Conservation (phyloP, 495 filamentous ascomycete species). For the Friedmanniomyces simplex region DNA sequence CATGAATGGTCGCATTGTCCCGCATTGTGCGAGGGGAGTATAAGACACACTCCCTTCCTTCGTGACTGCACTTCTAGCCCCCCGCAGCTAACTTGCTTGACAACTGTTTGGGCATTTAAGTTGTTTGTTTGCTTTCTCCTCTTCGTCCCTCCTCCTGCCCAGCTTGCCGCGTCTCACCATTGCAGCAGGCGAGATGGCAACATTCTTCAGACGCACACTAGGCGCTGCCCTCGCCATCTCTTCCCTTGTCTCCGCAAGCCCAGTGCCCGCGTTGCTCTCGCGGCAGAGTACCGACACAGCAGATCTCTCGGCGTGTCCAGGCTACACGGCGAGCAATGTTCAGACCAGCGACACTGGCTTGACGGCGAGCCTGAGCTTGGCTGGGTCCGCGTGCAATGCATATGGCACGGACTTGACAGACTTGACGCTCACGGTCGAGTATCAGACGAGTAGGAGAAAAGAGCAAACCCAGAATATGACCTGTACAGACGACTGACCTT, state of each 20-base stretch:
- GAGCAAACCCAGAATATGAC: no score
- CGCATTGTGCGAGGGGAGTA: background rate
- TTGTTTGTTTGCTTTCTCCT: background rate
- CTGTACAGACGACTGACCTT: no score
- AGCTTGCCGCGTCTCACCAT: background rate
- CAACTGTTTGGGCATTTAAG: no score
- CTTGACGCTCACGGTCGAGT: slow-evolving; percentile 17
- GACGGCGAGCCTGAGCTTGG: slow-evolving; percentile 19
- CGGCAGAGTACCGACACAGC: background rate
- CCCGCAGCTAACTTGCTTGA: no score
- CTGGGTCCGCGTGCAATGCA: slow-evolving; percentile 19
- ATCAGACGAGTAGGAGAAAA: slow-evolving; percentile 11
- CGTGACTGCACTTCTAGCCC: background rate
- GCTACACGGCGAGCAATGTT: slow-evolving; percentile 23
- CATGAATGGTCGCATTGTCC: background rate
- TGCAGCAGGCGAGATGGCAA: background rate
- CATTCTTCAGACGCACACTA: background rate
- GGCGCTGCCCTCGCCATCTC: background rate
- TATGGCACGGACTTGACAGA: slow-evolving; percentile 20
- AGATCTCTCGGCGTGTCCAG: slow-evolving; percentile 16
- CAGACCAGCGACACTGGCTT: slow-evolving; percentile 1
- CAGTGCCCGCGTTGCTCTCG: background rate
- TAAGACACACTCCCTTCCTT: background rate
- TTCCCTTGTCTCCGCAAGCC: background rate
- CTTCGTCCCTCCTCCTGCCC: background rate